These are phyloP conservation scores for Corchorus olitorius DNA, from an alignment of 345 rosid genomes.

Conservation along the genomic window DNA sequence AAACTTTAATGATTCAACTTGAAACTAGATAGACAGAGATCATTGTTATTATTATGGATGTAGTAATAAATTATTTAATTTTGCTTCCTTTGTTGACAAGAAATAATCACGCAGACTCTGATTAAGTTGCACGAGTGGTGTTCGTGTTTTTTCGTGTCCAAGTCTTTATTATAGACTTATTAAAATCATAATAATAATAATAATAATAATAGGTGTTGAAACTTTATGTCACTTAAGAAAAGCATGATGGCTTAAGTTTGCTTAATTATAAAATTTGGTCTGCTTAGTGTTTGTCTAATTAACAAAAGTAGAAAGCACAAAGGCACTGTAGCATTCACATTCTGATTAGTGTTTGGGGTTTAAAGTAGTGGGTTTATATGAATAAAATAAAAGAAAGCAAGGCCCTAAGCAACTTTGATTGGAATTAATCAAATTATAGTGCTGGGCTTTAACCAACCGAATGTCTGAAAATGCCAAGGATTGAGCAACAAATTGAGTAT, in stretches of 20 bases:
- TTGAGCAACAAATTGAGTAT: neutral
- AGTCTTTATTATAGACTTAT: conserved; percentile 13
- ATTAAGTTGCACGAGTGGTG: conserved; percentile 18
- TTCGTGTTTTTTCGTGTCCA: neutral
- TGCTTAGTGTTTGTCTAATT: neutral
- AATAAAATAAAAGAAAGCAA: neutral
- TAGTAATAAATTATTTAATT: conserved; percentile 7
- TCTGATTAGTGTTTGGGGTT: neutral
- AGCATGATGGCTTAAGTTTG: neutral
- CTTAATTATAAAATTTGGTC: conserved; percentile 2
- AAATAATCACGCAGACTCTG: neutral
- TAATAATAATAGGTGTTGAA: conserved; percentile 36
- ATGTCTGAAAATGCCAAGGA: conserved; percentile 29
- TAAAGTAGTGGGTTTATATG: neutral
- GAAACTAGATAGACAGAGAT: no score
- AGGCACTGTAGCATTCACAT: conserved; percentile 17
- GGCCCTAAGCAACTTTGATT: conserved; percentile 9
- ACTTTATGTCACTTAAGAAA: conserved; percentile 16
- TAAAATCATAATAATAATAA: no score
- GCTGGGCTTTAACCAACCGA: conserved; percentile 46
- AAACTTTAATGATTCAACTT: neutral
- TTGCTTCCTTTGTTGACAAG: conserved; percentile 31
- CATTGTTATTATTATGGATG: neutral
- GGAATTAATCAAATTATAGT: conserved; percentile 25
- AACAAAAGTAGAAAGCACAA: no score